Evolutionary conservation across 352 stramenopile species (phyloP).

Genomic region (Phytophthora constricta): DNA sequence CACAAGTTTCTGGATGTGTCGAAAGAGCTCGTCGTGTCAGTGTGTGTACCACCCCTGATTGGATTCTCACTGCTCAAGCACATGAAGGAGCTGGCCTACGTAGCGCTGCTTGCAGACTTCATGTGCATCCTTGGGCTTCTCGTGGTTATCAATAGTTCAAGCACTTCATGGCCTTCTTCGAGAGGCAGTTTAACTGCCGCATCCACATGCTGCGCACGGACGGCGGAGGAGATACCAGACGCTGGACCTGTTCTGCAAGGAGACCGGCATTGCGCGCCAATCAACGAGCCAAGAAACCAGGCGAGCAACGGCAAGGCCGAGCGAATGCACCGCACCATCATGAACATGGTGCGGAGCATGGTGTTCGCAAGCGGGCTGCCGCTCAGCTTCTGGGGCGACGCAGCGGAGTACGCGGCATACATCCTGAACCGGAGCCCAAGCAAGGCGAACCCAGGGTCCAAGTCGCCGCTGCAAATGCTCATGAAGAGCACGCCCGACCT

Average conservation of each 20-base stretch:
- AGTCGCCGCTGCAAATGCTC: constrained; percentile 19
- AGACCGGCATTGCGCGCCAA: constrained; percentile 26
- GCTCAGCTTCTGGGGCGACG: constrained; percentile 35
- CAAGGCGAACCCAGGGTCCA: constrained; percentile 15
- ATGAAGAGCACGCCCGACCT: background rate
- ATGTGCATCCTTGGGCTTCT: constrained; percentile 89
- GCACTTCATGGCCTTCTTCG: constrained; percentile 20
- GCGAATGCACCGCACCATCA: constrained; percentile 40
- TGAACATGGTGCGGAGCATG: constrained; percentile 42
- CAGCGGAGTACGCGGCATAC: constrained; percentile 29
- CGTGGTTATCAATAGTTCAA: constrained; percentile 61
- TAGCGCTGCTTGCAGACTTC: constrained; percentile 88
- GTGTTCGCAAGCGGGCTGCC: constrained; percentile 29
- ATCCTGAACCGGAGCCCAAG: constrained; percentile 35
- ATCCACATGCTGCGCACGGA: constrained; percentile 13
- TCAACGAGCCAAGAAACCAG: constrained; percentile 20
- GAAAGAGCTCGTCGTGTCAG: constrained; percentile 57
- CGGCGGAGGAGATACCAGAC: constrained; percentile 28
- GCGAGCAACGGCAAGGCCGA: constrained; percentile 36
- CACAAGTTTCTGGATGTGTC: constrained; percentile 73
- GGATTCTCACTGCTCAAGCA: constrained; percentile 88
- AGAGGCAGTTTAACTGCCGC: constrained; percentile 7
- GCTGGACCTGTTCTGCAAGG: constrained; percentile 27
- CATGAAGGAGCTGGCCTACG: constrained; percentile 89
- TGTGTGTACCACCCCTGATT: constrained; percentile 73